Conservation (phyloP, 768 basidiomycete genomes). For the Exidia glandulosa region DNA sequence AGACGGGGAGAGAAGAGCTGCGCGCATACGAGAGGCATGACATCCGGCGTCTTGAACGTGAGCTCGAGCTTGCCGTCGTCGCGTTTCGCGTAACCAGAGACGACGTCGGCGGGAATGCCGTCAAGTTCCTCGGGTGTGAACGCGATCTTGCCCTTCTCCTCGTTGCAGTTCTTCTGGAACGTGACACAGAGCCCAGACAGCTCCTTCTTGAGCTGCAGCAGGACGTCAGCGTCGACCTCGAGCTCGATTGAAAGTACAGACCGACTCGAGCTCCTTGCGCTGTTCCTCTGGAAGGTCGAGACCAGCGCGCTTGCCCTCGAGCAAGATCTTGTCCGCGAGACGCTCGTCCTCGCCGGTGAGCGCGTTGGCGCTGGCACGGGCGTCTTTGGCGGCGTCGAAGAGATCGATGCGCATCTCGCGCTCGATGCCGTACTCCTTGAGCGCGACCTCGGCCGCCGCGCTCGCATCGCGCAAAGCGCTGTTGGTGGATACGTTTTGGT, state of each 20-base stretch:
- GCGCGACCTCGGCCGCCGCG: constrained; percentile 57
- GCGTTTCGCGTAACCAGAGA: constrained; percentile 63
- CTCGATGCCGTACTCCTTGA: constrained; percentile 68
- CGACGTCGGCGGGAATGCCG: constrained; percentile 69
- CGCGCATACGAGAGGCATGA: constrained; percentile 55
- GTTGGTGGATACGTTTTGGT: constrained; percentile 67
- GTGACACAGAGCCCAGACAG: constrained; percentile 65
- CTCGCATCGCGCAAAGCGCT: constrained; percentile 76
- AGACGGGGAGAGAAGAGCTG: not conserved
- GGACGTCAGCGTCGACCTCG: not conserved
- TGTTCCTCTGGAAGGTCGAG: constrained; percentile 61
- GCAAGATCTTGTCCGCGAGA: constrained; percentile 68
- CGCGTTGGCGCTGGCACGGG: constrained; percentile 52
- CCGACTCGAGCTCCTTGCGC: constrained; percentile 38
- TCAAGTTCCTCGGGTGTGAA: constrained; percentile 67
- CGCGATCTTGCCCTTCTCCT: constrained; percentile 61
- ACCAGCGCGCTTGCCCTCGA: constrained; percentile 73
- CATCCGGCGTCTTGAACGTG: constrained; percentile 75
- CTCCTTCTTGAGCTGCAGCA: constrained; percentile 51
- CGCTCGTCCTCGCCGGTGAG: constrained; percentile 59
- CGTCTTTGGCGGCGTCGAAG: constrained; percentile 55
- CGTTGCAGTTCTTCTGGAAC: constrained; percentile 87
- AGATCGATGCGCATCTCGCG: constrained; percentile 74
- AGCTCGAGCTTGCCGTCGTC: constrained; percentile 58
- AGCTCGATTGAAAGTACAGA: not conserved